phyloP scores from a whole-genome alignment of 306 rosid genomes.

The Macrotyloma uniflorum region DNA sequence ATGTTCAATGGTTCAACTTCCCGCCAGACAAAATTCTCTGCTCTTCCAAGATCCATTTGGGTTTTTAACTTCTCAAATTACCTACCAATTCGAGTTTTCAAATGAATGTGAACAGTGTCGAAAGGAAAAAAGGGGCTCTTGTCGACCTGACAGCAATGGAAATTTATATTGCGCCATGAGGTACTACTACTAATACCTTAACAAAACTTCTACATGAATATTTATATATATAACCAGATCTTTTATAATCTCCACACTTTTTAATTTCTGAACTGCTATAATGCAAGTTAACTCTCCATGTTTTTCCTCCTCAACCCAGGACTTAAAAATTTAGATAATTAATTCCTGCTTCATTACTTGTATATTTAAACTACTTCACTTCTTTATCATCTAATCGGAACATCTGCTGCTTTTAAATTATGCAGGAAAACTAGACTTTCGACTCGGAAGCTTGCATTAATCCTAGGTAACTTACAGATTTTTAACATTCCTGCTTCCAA shows the following conservation, averaged over 20 bases:
- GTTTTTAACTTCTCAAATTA: constrained; percentile 18
- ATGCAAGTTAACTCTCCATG: background rate
- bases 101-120: background rate
- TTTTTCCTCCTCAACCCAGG: too few species aligned
- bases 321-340: too few species aligned
- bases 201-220: too few species aligned
- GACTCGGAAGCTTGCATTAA: background rate
- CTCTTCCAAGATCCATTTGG: background rate
- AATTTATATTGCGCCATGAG: constrained; percentile 8
- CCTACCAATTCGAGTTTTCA: background rate
- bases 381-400: background rate
- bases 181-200: constrained; percentile 16
- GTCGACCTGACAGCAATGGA: constrained; percentile 1
- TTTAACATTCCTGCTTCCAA: background rate
- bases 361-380: background rate
- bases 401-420: background rate
- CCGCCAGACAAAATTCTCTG: background rate
- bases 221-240: too few species aligned
- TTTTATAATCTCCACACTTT: background rate
- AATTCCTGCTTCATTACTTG: too few species aligned
- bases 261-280: background rate
- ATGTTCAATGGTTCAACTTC: constrained; percentile 42
- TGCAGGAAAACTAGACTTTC: constrained; percentile 9
- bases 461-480: constrained; percentile 29
- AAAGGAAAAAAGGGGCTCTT: too few species aligned